These are phyloP conservation scores for Ambrosia hybrid DNA, from an alignment of 140 eudicot genomes.

Conservation along the genomic window DNA sequence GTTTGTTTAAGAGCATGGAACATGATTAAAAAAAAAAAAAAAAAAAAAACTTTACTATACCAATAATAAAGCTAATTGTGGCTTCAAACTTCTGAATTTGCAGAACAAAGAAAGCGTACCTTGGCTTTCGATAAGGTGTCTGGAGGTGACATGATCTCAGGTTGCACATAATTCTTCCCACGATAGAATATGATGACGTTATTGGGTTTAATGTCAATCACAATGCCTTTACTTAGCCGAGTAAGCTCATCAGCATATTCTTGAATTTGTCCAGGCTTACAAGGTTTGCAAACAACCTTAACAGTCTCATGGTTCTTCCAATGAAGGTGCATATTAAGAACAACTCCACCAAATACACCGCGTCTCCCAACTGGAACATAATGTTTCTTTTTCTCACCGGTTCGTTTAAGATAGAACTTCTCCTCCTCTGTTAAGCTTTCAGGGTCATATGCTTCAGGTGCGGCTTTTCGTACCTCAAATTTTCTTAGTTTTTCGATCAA, in stretches of 20 bases:
- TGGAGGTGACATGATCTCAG: conserved; percentile 90
- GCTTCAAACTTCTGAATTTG: background rate
- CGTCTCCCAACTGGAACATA: conserved; percentile 98
- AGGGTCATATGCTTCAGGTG: conserved; percentile 80
- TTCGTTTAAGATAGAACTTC: conserved; percentile 81
- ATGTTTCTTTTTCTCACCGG: conserved; percentile 94
- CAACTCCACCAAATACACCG: conserved; percentile 98
- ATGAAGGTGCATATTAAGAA: conserved; percentile 97
- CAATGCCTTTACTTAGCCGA: conserved; percentile 83
- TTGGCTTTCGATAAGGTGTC: conserved; percentile 34
- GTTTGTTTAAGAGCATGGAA: too few species aligned
- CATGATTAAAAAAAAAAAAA: background rate
- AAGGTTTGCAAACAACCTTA: conserved; percentile 86
- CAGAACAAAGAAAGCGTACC: background rate
- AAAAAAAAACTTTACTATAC: background rate
- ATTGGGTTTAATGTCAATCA: conserved; percentile 82
- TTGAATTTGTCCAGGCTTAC: conserved; percentile 92
- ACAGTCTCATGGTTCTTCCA: conserved; percentile 99
- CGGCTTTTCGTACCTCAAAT: conserved; percentile 59
- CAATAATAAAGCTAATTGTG: too few species aligned
- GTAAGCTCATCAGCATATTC: conserved; percentile 89
- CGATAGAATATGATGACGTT: conserved; percentile 75
- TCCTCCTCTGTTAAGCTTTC: conserved; percentile 95
- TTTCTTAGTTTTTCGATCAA: conserved; percentile 88
- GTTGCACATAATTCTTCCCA: conserved; percentile 90